phyloP scores from a whole-genome alignment of 768 basidiomycete species.

The Thelephora aurantiotincta region DNA sequence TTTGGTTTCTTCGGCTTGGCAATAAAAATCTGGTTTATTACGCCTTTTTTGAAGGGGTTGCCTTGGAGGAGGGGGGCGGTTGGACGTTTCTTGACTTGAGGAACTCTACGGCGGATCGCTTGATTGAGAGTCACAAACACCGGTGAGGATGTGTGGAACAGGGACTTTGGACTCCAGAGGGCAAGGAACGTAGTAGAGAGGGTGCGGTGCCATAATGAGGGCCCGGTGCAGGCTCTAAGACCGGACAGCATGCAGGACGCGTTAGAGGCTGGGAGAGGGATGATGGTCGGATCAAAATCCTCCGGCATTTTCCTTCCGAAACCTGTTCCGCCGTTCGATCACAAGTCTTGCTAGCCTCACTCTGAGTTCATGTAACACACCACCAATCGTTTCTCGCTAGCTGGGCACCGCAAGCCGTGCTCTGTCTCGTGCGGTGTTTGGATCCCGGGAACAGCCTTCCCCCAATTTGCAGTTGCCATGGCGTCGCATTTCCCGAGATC shows the following conservation, averaged over 20 bases:
- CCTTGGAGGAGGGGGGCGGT: conserved; percentile 69
- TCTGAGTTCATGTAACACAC: too few species aligned
- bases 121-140: conserved; percentile 70
- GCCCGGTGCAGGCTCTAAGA: conserved; percentile 3
- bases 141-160: conserved; percentile 49
- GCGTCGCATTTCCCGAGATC: too few species aligned
- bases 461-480: too few species aligned
- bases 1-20: conserved; percentile 95
- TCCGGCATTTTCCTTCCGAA: too few species aligned
- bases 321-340: too few species aligned
- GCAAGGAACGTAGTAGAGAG: not conserved
- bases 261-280: not conserved
- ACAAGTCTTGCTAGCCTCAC: too few species aligned
- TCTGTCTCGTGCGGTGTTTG: too few species aligned
- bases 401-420: too few species aligned
- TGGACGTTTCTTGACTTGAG: conserved; percentile 31
- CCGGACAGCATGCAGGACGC: conserved; percentile 1
- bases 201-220: not conserved
- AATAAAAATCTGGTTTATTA: conserved; percentile 70
- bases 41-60: conserved; percentile 83
- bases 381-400: too few species aligned
- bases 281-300: not conserved
- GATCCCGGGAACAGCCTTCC: too few species aligned
- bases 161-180: not conserved
- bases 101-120: conserved; percentile 59